Evolutionary conservation across 345 rosid genomes (phyloP), one percentile per base, ranked within the genome.

Genomic region (Lumnitzera racemosa): DNA sequence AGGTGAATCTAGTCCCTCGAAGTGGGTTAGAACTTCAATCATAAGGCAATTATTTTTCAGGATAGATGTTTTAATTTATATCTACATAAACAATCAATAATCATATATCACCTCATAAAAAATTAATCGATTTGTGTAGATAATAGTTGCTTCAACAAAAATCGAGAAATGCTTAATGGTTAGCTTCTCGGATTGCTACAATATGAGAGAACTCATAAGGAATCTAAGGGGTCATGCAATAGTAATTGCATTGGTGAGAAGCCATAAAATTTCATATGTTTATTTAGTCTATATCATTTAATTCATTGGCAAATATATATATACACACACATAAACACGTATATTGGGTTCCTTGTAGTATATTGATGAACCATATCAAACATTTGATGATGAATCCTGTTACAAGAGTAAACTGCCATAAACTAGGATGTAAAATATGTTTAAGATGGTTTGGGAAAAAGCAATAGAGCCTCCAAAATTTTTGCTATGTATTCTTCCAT

Each of bases 11-110:
- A 48, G 57, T 61, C 41, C 95, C 97, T 10, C 76, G 85, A 13
- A 84, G 81, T 63, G 97, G 99, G 96, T 15, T 94, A 97, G 99
- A 94, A 90, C 73, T 87, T 90, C 43, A 20, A 20, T 20, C 20
- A 20, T 20, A 20, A 20, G 20, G 20, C 20, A 20, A 20, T 20
- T 20, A 20, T 20, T 20, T 20, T 20, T 20, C 20, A 20, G 20
- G 20, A 20, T 20, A 20, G 20, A 20, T 60, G 79, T 81, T 14
- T 87, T 85, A 91, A 96, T 94, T 27, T 43, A 9, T 36, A 25
- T 24, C 9, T 49, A 11, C 36, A 11, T 48, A 20, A 20, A 20
- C 20, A 20, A 20, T 20, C 1, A 36, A 27, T 2, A 5, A 27
- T 27, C 5, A 5, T 27, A 5, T 2, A 27, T 27, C 2, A 27